These are phyloP conservation scores for Spathaspora sp. DNA, from an alignment of 1,139 yeast species.

Conservation along the genomic window DNA sequence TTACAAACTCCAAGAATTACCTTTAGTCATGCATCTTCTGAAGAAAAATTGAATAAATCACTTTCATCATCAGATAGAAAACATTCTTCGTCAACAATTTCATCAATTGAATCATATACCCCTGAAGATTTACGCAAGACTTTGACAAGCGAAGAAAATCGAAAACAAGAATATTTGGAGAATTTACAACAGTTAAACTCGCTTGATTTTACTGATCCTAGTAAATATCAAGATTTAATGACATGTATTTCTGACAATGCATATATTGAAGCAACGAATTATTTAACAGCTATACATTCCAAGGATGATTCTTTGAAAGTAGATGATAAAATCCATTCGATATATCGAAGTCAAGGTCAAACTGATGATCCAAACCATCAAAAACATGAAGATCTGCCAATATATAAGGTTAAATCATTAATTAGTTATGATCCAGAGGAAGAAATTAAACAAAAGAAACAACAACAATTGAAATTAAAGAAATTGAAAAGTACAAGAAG, in stretches of 20 bases:
- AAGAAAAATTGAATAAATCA: background rate
- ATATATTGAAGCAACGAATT: slow-evolving; percentile 23
- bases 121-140: slow-evolving; percentile 6
- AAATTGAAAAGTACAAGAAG: slow-evolving; percentile 11
- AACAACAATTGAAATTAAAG: slow-evolving; percentile 15
- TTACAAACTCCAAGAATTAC: slow-evolving; percentile 7
- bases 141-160: slow-evolving; percentile 6
- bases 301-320: slow-evolving; percentile 23
- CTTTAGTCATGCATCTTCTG: slow-evolving; percentile 7
- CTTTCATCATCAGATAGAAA: background rate
- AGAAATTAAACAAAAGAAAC: slow-evolving; percentile 23
- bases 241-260: slow-evolving; percentile 31
- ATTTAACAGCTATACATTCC: slow-evolving; percentile 20
- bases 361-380: slow-evolving; percentile 5
- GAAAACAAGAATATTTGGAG: slow-evolving; percentile 4
- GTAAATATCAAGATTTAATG: slow-evolving; percentile 24
- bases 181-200: background rate
- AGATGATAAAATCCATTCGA: slow-evolving; percentile 32
- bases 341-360: slow-evolving; percentile 28
- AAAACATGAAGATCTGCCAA: slow-evolving; percentile 11
- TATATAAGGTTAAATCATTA: slow-evolving; percentile 44
- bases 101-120: slow-evolving; percentile 14
- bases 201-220: slow-evolving; percentile 3
- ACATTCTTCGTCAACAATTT: slow-evolving; percentile 11
- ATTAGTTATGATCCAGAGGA: slow-evolving; percentile 34